Conservation (phyloP, 768 basidiomycete species). For the Mycena amicta region DNA sequence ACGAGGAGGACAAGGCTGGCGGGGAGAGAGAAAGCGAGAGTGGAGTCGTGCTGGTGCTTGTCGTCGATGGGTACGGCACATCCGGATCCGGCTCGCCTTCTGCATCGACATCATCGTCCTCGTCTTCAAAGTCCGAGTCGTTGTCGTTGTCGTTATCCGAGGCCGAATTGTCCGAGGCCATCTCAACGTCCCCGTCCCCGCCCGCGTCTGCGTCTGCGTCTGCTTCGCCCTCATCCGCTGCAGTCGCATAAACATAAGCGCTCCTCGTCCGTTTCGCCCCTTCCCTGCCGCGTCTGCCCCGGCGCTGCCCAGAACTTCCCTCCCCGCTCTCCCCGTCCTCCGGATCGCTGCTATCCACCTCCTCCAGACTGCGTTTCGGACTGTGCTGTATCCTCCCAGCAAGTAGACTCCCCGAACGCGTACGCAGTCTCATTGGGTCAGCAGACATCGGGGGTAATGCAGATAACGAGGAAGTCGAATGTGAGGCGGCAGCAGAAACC, state of each 20-base stretch:
- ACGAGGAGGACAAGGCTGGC: slow-evolving; percentile 25
- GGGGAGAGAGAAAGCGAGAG: slow-evolving; percentile 35
- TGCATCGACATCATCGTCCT: slow-evolving; percentile 20
- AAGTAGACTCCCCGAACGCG: background rate
- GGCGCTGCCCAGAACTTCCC: slow-evolving; percentile 8
- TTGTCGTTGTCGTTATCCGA: slow-evolving; percentile 15
- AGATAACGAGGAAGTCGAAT: slow-evolving; percentile 1
- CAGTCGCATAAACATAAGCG: background rate
- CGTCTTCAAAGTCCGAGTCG: slow-evolving; percentile 23
- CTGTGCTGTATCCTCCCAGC: slow-evolving; percentile 40
- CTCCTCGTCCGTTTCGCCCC: slow-evolving; percentile 28
- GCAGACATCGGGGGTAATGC: background rate
- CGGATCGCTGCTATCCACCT: background rate
- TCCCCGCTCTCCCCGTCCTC: slow-evolving; percentile 52
- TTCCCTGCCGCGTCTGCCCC: slow-evolving; percentile 37
- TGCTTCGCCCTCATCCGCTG: background rate
- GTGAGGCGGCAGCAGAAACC: background rate
- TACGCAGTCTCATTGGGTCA: background rate
- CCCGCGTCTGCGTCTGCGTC: no score
- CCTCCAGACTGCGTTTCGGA: slow-evolving; percentile 54
- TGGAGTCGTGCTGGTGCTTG: slow-evolving; percentile 34
- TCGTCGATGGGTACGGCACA: slow-evolving; percentile 9
- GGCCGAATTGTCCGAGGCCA: slow-evolving; percentile 15
- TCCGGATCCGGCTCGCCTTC: slow-evolving; percentile 11
- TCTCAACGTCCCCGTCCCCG: slow-evolving; percentile 27